phyloP scores from a whole-genome alignment of 306 rosid genomes.

The Malus asiatica region DNA sequence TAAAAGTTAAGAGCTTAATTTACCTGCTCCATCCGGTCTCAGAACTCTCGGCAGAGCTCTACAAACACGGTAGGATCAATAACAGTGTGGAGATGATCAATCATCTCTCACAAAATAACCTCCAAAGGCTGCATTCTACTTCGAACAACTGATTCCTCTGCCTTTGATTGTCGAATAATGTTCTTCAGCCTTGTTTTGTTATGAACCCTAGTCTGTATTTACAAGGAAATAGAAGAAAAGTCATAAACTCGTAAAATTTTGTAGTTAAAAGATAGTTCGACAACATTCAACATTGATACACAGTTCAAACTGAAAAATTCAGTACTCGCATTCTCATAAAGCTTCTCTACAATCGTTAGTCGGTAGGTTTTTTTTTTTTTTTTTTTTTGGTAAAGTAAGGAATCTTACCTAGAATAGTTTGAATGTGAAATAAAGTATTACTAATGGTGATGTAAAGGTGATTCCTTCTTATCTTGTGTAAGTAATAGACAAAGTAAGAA shows the following conservation, averaged over 20 bases:
- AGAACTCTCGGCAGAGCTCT: slow-evolving; percentile 23
- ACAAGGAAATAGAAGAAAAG: background rate
- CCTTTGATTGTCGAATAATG: slow-evolving; percentile 22
- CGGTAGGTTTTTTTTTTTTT: too few relatives aligned
- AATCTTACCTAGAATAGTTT: too few relatives aligned
- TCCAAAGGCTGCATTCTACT: slow-evolving; percentile 25
- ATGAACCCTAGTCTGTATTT: slow-evolving; percentile 22
- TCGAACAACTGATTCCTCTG: slow-evolving; percentile 9
- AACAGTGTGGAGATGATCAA: slow-evolving; percentile 19
- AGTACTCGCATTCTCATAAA: slow-evolving; percentile 23
- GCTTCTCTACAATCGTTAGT: background rate
- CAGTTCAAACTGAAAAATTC: background rate
- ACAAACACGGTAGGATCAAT: slow-evolving; percentile 19
- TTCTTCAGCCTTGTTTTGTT: slow-evolving; percentile 26
- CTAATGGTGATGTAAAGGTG: too few relatives aligned
- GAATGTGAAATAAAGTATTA: too few relatives aligned
- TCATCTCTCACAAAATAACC: slow-evolving; percentile 7
- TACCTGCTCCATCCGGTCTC: slow-evolving; percentile 35
- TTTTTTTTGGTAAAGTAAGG: too few relatives aligned
- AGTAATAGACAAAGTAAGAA: too few relatives aligned
- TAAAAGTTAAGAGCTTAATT: background rate
- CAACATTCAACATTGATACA: background rate
- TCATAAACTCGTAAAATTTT: background rate
- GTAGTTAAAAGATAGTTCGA: background rate
- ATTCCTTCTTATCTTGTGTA: too few relatives aligned